A percentile compares a stretch with the other conserved stretches of the same genome.
These are phyloP conservation scores for Chlamydomonas sphaeroides DNA, from an alignment of 139 green algal species.

Conservation along the genomic window DNA sequence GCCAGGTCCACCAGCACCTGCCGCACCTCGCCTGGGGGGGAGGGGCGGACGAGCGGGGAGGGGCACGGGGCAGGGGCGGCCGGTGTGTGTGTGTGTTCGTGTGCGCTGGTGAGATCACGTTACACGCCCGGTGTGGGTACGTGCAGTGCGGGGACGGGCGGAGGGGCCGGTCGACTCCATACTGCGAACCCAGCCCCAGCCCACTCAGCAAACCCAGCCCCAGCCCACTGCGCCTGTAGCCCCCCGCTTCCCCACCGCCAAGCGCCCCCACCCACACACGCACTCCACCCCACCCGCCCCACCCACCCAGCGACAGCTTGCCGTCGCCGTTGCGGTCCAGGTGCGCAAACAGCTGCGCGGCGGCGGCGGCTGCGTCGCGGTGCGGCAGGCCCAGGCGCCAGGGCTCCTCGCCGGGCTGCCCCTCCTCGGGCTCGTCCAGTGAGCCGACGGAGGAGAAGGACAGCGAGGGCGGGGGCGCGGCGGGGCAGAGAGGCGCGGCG, in stretches of 20 bases:
- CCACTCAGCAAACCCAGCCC: no score
- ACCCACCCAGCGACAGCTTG: constrained; percentile 26
- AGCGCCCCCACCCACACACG: background rate
- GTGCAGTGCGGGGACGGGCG: no score
- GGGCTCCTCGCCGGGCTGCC: background rate
- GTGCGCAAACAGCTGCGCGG: constrained; percentile 36
- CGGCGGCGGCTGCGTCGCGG: background rate
- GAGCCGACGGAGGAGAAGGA: background rate
- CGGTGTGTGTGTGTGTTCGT: background rate
- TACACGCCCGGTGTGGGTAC: no score
- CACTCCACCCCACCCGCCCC: background rate
- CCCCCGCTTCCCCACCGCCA: background rate
- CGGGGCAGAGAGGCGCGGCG: background rate
- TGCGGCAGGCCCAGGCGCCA: background rate
- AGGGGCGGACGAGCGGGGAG: background rate
- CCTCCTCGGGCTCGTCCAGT: constrained; percentile 14
- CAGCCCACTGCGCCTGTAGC: background rate
- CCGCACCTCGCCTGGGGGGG: constrained; percentile 24
- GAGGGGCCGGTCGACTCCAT: no score
- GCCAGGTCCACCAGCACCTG: constrained; percentile 27
- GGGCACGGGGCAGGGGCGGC: background rate
- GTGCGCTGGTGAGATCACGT: background rate
- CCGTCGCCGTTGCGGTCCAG: constrained; percentile 44
- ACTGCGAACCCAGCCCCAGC: no score
- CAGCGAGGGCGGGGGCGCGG: background rate